These are phyloP conservation scores for Pyricularia pennisetigena DNA, from an alignment of 2,329 filamentous ascomycete species.

Conservation along the genomic window DNA sequence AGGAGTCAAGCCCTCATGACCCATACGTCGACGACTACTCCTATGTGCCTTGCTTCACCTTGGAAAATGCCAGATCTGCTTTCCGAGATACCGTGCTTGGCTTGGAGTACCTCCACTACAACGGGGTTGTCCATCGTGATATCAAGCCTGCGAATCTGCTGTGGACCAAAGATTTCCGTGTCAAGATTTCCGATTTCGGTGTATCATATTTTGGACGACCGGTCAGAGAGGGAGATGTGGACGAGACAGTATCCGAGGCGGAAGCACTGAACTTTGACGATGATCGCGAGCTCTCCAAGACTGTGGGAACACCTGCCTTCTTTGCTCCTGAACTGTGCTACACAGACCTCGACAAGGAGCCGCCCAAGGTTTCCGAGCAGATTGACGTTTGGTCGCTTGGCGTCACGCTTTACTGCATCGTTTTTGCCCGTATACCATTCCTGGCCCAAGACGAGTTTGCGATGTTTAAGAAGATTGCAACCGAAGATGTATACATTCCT, in stretches of 20 bases:
- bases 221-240: conserved; percentile 70
- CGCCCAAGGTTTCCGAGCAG: conserved; percentile 75
- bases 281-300: conserved; percentile 93
- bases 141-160: conserved; percentile 88
- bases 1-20: conserved; percentile 46
- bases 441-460: conserved; percentile 85
- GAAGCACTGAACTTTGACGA: conserved; percentile 85
- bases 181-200: conserved; percentile 98
- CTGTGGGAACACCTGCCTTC: conserved; percentile 93
- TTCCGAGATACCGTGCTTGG: conserved; percentile 92
- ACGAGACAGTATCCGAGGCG: conserved; percentile 65
- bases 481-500: conserved; percentile 85
- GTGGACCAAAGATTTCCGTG: conserved; percentile 72
- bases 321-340: conserved; percentile 96
- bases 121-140: conserved; percentile 75
- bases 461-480: conserved; percentile 86
- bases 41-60: conserved; percentile 87
- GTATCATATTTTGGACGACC: conserved; percentile 94
- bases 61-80: conserved; percentile 69
- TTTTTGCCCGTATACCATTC: conserved; percentile 90
- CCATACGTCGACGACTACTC: conserved; percentile 78
- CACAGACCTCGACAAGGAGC: conserved; percentile 61
- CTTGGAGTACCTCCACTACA: conserved; percentile 84
- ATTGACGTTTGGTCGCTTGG: conserved; percentile 98
- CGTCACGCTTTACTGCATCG: conserved; percentile 89